phyloP scores from a whole-genome alignment of 2,329 filamentous ascomycete genomes.

The Phaeomoniella chlamydospora region DNA sequence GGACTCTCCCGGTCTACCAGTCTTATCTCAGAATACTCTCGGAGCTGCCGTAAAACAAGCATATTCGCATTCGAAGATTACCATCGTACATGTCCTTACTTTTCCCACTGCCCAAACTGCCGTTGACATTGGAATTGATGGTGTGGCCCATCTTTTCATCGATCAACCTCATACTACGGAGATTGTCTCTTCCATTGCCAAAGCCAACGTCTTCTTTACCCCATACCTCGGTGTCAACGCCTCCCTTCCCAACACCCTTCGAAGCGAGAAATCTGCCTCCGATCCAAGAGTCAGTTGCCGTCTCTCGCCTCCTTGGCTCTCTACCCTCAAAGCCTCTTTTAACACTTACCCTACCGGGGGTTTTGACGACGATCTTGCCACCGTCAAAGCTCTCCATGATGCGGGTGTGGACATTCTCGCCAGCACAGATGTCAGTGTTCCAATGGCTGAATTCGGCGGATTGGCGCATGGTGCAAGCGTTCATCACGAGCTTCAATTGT shows the following conservation, averaged over 20 bases:
- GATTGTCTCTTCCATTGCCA: background rate
- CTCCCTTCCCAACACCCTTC: background rate
- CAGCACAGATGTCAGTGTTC: conserved; percentile 13
- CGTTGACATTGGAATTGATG: conserved; percentile 11
- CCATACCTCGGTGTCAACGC: background rate
- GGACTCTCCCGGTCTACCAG: conserved; percentile 5
- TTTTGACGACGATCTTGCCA: background rate
- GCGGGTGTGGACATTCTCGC: conserved; percentile 16
- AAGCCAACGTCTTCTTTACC: background rate
- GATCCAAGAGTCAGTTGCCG: background rate
- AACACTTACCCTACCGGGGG: background rate
- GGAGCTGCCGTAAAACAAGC: conserved; percentile 10
- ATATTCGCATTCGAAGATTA: conserved; percentile 6
- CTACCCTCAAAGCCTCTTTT: background rate
- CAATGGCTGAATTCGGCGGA: background rate
- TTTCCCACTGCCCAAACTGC: conserved; percentile 11
- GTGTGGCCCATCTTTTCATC: conserved; percentile 13
- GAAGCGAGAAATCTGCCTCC: background rate
- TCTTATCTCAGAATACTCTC: conserved; percentile 9
- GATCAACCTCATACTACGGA: conserved; percentile 9
- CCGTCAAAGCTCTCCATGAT: conserved; percentile 9
- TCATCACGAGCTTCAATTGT: conserved; percentile 14
- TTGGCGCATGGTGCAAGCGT: conserved; percentile 10
- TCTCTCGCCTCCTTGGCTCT: background rate
- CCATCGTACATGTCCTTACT: conserved; percentile 9